A percentile compares a stretch with the other conserved stretches of the same genome.
Conservation (phyloP, 2,329 filamentous ascomycete species). For the Penicillium sp. region DNA sequence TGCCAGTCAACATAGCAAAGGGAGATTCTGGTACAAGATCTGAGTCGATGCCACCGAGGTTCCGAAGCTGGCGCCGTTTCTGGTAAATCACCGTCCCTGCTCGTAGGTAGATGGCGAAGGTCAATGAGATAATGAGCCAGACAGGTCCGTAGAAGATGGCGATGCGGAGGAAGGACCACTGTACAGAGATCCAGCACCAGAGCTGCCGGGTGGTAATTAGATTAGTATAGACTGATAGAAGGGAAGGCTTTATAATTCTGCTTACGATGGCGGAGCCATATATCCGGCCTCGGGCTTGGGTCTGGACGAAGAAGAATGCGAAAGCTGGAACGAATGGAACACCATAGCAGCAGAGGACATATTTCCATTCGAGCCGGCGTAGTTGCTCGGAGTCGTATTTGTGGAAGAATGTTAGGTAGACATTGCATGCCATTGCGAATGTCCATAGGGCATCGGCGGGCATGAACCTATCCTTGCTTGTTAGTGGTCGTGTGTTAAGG, state of each 20-base stretch:
- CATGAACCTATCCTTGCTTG: constrained; percentile 60
- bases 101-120: constrained; percentile 41
- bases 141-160: constrained; percentile 64
- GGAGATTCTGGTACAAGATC: constrained; percentile 39
- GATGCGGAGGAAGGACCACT: constrained; percentile 71
- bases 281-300: constrained; percentile 53
- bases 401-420: constrained; percentile 75
- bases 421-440: constrained; percentile 78
- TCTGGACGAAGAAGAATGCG: constrained; percentile 63
- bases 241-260: constrained; percentile 11
- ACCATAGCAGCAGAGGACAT: constrained; percentile 69
- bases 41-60: constrained; percentile 50
- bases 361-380: constrained; percentile 66
- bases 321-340: constrained; percentile 68
- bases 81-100: constrained; percentile 42
- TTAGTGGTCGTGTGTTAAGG: constrained; percentile 4
- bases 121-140: constrained; percentile 42
- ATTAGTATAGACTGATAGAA: background rate
- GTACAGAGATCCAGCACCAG: constrained; percentile 73
- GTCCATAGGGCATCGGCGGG: constrained; percentile 74
- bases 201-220: constrained; percentile 44
- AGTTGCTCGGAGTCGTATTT: constrained; percentile 66
- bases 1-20: constrained; percentile 59
- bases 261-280: constrained; percentile 67
- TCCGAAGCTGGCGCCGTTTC: constrained; percentile 61